Percentiles rank a stretch among this genome's conserved stretches.
Evolutionary conservation across 306 rosid species (phyloP).

Genomic region (Rubus idaeus): DNA sequence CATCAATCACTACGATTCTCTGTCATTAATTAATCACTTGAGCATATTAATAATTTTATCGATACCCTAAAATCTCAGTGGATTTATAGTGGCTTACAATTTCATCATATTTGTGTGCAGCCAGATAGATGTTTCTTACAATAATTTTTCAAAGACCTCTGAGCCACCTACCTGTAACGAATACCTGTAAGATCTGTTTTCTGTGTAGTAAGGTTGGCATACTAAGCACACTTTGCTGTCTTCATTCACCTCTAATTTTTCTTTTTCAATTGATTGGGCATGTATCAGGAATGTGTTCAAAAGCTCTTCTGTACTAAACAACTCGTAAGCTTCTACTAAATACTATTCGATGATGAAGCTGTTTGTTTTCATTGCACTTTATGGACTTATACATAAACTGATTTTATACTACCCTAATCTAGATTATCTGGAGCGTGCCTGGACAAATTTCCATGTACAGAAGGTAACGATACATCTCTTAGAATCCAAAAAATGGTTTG

Average conservation of each 20-base stretch:
- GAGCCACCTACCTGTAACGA: background rate
- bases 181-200: background rate
- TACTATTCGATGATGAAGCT: background rate
- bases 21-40: no score
- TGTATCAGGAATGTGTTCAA: conserved; percentile 28
- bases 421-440: conserved; percentile 14
- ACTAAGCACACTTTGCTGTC: background rate
- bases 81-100: background rate
- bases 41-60: background rate
- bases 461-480: conserved; percentile 18
- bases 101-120: conserved; percentile 7
- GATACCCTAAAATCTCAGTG: background rate
- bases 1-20: no score
- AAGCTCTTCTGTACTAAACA: conserved; percentile 5
- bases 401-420: background rate
- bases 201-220: background rate
- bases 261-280: background rate
- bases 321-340: conserved; percentile 22
- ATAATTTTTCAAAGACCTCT: conserved; percentile 9
- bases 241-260: background rate
- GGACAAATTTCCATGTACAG: conserved; percentile 2
- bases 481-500: background rate
- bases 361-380: background rate
- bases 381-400: background rate
- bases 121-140: conserved; percentile 16